Base-by-base conservation (phyloP, 768 basidiomycete genomes). In the Cystobasidium tubakii region DNA sequence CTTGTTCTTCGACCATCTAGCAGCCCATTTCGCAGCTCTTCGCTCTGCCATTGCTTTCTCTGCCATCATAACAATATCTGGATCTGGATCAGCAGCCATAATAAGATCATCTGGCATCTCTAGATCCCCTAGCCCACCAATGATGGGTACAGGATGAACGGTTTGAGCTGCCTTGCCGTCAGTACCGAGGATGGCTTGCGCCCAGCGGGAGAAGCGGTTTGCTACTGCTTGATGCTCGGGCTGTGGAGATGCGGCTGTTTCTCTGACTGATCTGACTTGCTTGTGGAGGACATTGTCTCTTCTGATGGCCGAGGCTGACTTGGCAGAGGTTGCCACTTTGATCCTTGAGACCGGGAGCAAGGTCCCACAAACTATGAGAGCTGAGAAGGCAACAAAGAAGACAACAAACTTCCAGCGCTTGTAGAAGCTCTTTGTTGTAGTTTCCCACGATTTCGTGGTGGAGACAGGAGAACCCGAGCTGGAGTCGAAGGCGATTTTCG, bases 81-180 rank as follows among this genome's bases (percentile, higher is more conserved):
- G 50, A 44, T 57, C 53, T 34, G 66, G 66, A 39, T 71, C 34
- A 12, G 33, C 54, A 23, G 31, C 69, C 39, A n/a, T 36, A 9
- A 44, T 9, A 21, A 55, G 50, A 29, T 57, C 33, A 23, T 71
- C 69, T 36, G 55, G 54, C 55, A 71, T 33, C 19, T 55, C 31
- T 19, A 71, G 69, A 60, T 71, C 69, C 2, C 69, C 69, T 33
- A 71, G 21, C 6, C 69, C 69, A 71, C 54, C 69, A 29, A 44
- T 31, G 29, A 71, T 21, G 13, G 25, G 33, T 36, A 71, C n/a
- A 36, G 55, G 25, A n/a, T 1, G 66, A 29, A 31, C 27, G 27
- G 50, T 31, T 15, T 36, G 31, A 17, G 21, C 36, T 19, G 21
- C 15, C 23, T 42, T 3, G 50, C 29, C 34, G 21, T 62, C 34